A percentile compares a stretch with the other conserved stretches of the same genome.
These are phyloP conservation scores for Parasitella parasitica DNA, from an alignment of 371 early-diverging fungal species.

Conservation along the genomic window DNA sequence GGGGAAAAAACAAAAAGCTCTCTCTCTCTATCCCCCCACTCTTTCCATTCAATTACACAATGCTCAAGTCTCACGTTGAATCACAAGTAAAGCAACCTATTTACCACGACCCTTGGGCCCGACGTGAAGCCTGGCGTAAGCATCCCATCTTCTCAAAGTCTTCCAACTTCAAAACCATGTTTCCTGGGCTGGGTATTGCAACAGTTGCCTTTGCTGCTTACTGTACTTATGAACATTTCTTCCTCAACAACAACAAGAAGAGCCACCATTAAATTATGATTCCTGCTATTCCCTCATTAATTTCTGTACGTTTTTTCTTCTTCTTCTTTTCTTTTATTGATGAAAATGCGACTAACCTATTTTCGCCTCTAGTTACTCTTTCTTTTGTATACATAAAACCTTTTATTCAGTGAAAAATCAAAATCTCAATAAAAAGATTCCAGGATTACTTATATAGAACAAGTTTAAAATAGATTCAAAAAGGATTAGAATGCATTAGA, in stretches of 20 bases:
- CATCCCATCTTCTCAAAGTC: constrained; percentile 72
- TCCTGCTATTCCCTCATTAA: not conserved
- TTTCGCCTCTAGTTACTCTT: not conserved
- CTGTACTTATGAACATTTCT: constrained; percentile 72
- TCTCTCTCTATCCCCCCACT: not conserved
- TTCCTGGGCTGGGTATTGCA: constrained; percentile 88
- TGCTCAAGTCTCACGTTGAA: constrained; percentile 41
- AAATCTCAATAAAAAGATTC: not conserved
- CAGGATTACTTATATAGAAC: constrained; percentile 1
- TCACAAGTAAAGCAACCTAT: constrained; percentile 35
- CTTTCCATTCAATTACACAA: constrained; percentile 14
- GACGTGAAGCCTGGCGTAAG: constrained; percentile 86
- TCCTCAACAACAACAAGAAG: constrained; percentile 45
- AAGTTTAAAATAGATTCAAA: not conserved
- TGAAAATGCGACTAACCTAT: not conserved
- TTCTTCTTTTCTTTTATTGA: no score
- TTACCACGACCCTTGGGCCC: constrained; percentile 81
- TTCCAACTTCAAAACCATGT: constrained; percentile 62
- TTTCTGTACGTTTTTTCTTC: not conserved
- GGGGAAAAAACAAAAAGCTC: not conserved
- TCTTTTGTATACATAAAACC: not conserved
- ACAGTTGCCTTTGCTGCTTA: constrained; percentile 79
- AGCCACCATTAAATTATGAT: constrained; percentile 39
- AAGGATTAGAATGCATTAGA: not conserved
- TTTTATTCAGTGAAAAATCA: not conserved